Percentiles rank a stretch among this genome's conserved stretches.
Evolutionary conservation across 2,329 filamentous ascomycete genomes (phyloP).

Genomic region (Sporothrix pseudoabietina): DNA sequence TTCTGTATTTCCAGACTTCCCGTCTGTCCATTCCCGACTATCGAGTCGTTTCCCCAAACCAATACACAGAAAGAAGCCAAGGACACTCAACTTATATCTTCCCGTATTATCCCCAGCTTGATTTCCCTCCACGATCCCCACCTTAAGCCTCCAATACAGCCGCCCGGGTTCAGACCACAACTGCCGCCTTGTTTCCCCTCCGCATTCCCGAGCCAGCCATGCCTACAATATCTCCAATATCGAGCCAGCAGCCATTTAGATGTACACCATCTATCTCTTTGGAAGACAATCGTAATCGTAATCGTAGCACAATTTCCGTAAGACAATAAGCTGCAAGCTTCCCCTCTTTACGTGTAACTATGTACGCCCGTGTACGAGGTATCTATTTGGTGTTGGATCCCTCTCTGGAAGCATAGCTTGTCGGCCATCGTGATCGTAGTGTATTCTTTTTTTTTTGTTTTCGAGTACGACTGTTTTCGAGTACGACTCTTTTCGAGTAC

Average conservation of each 20-base stretch:
- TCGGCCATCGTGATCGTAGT: not conserved
- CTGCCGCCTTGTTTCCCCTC: constrained; percentile 2
- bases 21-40: constrained; percentile 6
- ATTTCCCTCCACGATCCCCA: not conserved
- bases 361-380: not conserved
- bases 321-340: not conserved
- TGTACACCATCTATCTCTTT: not conserved
- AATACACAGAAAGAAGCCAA: not conserved
- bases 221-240: not conserved
- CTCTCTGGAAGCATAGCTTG: not conserved
- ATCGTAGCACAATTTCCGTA: not conserved
- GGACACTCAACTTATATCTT: not conserved
- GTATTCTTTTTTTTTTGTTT: not conserved
- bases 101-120: not conserved
- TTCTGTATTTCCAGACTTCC: constrained; percentile 23
- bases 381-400: not conserved
- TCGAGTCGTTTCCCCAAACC: not conserved
- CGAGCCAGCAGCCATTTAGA: not conserved
- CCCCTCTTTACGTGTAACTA: not conserved
- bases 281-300: not conserved
- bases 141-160: constrained; percentile 18
- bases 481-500: not conserved
- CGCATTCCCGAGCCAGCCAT: not conserved
- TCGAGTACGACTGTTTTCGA: no score
- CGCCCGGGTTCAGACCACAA: constrained; percentile 4